These are phyloP conservation scores for Phyllachora maydis DNA, from an alignment of 2,329 filamentous ascomycete genomes.

Conservation along the genomic window DNA sequence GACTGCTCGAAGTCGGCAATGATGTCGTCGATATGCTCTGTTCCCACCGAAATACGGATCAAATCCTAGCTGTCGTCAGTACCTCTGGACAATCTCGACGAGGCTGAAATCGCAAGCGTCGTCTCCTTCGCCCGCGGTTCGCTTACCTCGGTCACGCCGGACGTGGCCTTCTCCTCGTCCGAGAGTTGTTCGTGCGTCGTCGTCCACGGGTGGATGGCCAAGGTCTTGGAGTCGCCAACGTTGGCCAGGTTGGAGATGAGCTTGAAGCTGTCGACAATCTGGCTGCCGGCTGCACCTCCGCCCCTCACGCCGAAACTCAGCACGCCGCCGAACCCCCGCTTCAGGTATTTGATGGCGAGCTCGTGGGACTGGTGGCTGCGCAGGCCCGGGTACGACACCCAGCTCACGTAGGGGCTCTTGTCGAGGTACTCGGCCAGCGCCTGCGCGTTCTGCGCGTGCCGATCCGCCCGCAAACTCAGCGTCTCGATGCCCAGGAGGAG, in stretches of 20 bases:
- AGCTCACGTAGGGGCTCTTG: constrained; percentile 63
- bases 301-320: constrained; percentile 89
- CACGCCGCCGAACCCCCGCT: constrained; percentile 71
- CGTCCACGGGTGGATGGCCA: constrained; percentile 88
- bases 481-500: constrained; percentile 80
- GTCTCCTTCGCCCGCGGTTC: too few species aligned
- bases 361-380: constrained; percentile 63
- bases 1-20: constrained; percentile 90
- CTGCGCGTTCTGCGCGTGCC: constrained; percentile 70
- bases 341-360: constrained; percentile 71
- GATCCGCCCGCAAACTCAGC: constrained; percentile 64
- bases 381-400: constrained; percentile 88
- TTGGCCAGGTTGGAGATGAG: constrained; percentile 92
- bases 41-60: constrained; percentile 88
- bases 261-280: constrained; percentile 87
- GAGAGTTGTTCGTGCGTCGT: constrained; percentile 87
- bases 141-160: constrained; percentile 69
- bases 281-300: constrained; percentile 59
- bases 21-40: constrained; percentile 94
- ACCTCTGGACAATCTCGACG: too few species aligned
- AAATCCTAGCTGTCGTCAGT: too few species aligned
- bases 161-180: constrained; percentile 59
- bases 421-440: constrained; percentile 67
- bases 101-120: too few species aligned
- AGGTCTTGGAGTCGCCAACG: constrained; percentile 85